Conservation (phyloP, 306 rosid species). For the Inga laurina region DNA sequence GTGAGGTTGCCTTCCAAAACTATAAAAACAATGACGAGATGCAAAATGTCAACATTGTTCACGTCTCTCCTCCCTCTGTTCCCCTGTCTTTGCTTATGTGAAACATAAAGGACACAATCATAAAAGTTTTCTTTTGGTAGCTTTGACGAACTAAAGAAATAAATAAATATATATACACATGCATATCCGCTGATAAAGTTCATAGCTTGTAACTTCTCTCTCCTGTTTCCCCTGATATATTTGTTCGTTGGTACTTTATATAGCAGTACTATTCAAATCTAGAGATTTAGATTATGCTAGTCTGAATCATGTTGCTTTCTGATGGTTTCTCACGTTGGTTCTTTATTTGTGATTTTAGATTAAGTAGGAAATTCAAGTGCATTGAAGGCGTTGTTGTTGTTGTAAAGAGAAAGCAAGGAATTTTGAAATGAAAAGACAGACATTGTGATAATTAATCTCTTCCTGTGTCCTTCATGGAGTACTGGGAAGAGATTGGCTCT, state of each 20-base stretch:
- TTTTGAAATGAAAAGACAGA: neutral
- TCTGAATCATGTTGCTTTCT: no score
- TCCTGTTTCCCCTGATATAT: neutral
- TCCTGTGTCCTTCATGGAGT: neutral
- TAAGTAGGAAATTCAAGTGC: neutral
- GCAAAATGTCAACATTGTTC: neutral
- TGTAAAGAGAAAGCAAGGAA: neutral
- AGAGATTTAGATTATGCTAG: no score
- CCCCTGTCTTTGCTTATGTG: neutral
- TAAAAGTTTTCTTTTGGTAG: neutral
- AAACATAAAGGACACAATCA: neutral
- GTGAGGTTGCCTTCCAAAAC: neutral
- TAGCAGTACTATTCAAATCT: no score
- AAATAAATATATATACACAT: no score
- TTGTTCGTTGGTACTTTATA: no score
- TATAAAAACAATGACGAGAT: neutral
- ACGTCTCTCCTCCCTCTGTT: constrained; percentile 7
- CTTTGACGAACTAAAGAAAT: neutral
- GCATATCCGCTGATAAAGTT: neutral
- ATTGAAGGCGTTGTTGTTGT: neutral
- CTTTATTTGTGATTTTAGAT: neutral
- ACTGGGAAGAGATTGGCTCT: neutral
- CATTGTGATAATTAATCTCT: neutral
- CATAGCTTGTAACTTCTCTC: neutral
- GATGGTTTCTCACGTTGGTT: neutral